These are phyloP conservation scores for Cyclotella choctawhatcheeana DNA, from an alignment of 108 stramenopile species.

Conservation along the genomic window DNA sequence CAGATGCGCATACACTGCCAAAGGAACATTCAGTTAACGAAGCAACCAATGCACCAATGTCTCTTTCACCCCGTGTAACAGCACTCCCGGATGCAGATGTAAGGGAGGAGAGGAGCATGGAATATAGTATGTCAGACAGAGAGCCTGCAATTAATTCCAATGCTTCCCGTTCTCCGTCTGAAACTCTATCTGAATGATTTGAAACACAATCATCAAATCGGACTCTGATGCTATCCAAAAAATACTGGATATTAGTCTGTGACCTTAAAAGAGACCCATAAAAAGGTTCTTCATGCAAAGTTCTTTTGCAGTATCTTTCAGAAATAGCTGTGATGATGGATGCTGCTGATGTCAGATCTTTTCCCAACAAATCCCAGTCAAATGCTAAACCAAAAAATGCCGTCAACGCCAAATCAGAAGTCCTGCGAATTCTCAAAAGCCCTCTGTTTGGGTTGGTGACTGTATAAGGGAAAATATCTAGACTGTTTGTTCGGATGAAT, in stretches of 20 bases:
- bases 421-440: conserved; percentile 55
- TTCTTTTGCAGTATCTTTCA: conserved; percentile 41
- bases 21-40: conserved; percentile 78
- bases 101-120: conserved; percentile 76
- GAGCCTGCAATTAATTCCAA: conserved; percentile 52
- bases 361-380: conserved; percentile 83
- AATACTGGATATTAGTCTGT: conserved; percentile 83
- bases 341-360: conserved; percentile 52
- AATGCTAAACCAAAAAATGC: conserved; percentile 80
- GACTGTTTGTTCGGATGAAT: conserved; percentile 10
- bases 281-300: conserved; percentile 14
- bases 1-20: conserved; percentile 71
- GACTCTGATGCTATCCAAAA: conserved; percentile 74
- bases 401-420: conserved; percentile 78
- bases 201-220: conserved; percentile 53
- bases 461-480: conserved; percentile 14
- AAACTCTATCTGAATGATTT: conserved; percentile 8
- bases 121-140: conserved; percentile 59
- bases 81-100: conserved; percentile 49
- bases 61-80: conserved; percentile 84
- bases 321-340: conserved; percentile 62
- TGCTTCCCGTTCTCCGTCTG: conserved; percentile 20
- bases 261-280: conserved; percentile 67
- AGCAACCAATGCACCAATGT: conserved; percentile 75
- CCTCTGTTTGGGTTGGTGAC: conserved; percentile 50